Evolutionary conservation across 208 protist species (phyloP).

Genomic region (Trypanosoma cruzi): DNA sequence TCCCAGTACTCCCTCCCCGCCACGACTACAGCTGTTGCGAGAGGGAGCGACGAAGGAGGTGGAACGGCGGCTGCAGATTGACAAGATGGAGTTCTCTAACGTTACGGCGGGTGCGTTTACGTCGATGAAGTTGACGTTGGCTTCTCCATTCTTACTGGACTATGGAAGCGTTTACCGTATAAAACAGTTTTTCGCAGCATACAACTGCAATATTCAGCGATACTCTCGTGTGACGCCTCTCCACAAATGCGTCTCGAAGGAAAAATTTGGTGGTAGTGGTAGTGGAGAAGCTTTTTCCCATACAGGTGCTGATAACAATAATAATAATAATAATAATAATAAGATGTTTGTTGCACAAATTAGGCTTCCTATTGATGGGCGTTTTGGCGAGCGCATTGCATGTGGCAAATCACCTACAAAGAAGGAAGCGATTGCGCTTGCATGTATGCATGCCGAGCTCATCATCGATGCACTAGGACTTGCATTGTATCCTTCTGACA

Average conservation of each 20-base stretch:
- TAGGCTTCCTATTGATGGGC: constrained; percentile 57
- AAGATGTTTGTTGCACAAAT: constrained; percentile 70
- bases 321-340: constrained; percentile 12
- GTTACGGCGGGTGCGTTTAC: constrained; percentile 48
- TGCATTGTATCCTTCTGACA: constrained; percentile 59
- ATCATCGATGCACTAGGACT: constrained; percentile 86
- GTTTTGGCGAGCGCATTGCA: constrained; percentile 73
- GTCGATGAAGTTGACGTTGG: constrained; percentile 57
- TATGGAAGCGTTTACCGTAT: constrained; percentile 46
- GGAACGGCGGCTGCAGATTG: constrained; percentile 52
- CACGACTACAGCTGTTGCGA: constrained; percentile 25
- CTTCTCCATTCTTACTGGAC: constrained; percentile 73
- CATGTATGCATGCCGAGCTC: constrained; percentile 92
- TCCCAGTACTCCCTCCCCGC: constrained; percentile 28
- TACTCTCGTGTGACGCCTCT: constrained; percentile 44
- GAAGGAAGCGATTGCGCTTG: constrained; percentile 64
- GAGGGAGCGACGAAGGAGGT: constrained; percentile 21
- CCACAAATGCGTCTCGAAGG: constrained; percentile 28
- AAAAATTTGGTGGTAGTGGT: neutral
- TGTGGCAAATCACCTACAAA: constrained; percentile 63
- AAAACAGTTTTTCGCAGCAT: constrained; percentile 52
- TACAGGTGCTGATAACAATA: too few relatives aligned
- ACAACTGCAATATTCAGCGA: constrained; percentile 36
- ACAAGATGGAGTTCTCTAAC: constrained; percentile 45
- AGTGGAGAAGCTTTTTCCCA: neutral